Evolutionary conservation across 345 rosid species (phyloP), one percentile per base, ranked within the genome.

Genomic region (Hibiscus mutabilis): DNA sequence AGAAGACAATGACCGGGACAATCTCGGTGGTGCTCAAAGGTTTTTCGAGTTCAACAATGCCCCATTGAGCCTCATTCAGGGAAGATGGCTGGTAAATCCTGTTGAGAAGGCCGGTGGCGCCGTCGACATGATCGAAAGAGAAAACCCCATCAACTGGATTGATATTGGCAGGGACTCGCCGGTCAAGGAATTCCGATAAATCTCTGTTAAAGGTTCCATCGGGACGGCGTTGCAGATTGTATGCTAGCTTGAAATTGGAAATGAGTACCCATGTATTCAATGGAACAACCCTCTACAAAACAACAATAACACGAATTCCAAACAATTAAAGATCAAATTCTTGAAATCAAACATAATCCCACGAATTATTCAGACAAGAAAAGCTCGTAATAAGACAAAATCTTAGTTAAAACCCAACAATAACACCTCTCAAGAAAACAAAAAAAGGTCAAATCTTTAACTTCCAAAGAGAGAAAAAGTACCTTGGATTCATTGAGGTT

Each of bases 261-360:
- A 95, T 95, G 79, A 95, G 97, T 74, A 92, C 96, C 97, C 96
- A 95, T 63, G 98, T 95, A 84, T 92, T 92, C 4, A 95, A 81
- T 53, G 99, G 99, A 78, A 95, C 99, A 73, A 95, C 92, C 77
- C 88, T 92, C 99, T 95, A 76, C 84, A 82, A 71, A 1, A 51
- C 4, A 57, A 64, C 25, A 69, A 46, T 10, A 64, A 4, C 56
- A 66, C 7, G 9, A 69, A 15, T 33, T 21, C 13, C 53, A 44
- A 35, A 2, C 21, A 62, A 60, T 76, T 24, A 74, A 55, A 72
- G 35, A n/a, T 64, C 60, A 60, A 64, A 59, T 11, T 33, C 59
- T 70, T 22, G 72, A 80, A 74, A 71, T 73, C 69, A 47, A 69
- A 16, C 33, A 3, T 3, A 24, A 47, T 49, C 42, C 16, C 31